phyloP scores from a whole-genome alignment of 2,329 filamentous ascomycete genomes.

The Paramyrothecium roridum region DNA sequence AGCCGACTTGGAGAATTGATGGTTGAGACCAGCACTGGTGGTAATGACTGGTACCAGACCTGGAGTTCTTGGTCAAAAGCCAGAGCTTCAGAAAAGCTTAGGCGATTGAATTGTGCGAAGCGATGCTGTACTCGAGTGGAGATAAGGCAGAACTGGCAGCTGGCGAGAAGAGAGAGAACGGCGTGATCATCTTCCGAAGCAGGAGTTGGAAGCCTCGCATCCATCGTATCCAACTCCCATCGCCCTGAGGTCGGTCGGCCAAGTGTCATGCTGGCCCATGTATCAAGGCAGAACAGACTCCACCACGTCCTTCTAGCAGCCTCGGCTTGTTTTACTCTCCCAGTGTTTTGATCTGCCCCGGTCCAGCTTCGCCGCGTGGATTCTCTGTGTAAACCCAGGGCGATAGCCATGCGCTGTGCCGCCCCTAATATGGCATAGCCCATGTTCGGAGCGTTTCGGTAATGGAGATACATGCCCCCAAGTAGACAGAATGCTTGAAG shows the following conservation, averaged over 20 bases:
- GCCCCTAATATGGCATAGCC: conserved; percentile 71
- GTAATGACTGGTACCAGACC: conserved; percentile 19
- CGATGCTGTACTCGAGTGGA: conserved; percentile 25
- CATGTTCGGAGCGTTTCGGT: conserved; percentile 74
- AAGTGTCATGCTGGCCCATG: conserved; percentile 68
- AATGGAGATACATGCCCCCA: conserved; percentile 75
- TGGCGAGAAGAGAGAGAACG: conserved; percentile 19
- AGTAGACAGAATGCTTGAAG: conserved; percentile 70
- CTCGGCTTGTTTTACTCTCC: conserved; percentile 37
- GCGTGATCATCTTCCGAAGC: conserved; percentile 17
- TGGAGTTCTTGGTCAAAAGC: conserved; percentile 22
- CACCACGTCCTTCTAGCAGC: conserved; percentile 68
- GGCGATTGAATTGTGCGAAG: conserved; percentile 20
- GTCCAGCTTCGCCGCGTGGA: conserved; percentile 6
- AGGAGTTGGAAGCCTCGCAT: conserved; percentile 18
- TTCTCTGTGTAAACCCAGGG: conserved; percentile 69
- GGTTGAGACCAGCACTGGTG: conserved; percentile 14
- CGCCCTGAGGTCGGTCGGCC: conserved; percentile 50
- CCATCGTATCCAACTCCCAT: conserved; percentile 26
- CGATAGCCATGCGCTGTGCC: conserved; percentile 70
- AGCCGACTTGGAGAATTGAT: conserved; percentile 18
- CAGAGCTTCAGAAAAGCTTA: conserved; percentile 18
- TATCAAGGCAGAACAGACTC: conserved; percentile 69
- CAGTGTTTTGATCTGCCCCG: conserved; percentile 39
- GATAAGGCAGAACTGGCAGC: conserved; percentile 23